Percentiles rank a stretch among this genome's conserved stretches.
Evolutionary conservation across 495 filamentous ascomycete species (phyloP).

Genomic region (Elasticomyces elasticus): DNA sequence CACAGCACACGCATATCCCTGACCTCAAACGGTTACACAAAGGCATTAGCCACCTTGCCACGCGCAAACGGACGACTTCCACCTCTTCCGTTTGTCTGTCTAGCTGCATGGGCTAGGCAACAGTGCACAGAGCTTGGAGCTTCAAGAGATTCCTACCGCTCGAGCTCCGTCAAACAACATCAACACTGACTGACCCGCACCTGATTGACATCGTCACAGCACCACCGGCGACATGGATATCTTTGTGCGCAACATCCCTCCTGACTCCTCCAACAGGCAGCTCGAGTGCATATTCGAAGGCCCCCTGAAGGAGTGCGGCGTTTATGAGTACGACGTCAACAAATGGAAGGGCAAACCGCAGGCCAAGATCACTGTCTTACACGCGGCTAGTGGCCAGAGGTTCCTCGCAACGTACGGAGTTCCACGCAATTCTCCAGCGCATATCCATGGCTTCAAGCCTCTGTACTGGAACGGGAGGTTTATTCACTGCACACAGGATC

Average conservation of each 20-base stretch:
- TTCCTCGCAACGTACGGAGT: conserved; percentile 21
- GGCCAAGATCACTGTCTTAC: conserved; percentile 21
- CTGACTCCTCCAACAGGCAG: conserved; percentile 17
- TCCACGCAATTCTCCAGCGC: background rate
- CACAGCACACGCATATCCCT: background rate
- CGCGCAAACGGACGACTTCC: background rate
- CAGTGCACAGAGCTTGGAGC: too few species aligned
- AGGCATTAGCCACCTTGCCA: background rate
- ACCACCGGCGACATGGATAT: conserved; percentile 21
- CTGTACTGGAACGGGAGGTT: background rate
- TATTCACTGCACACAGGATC: conserved; percentile 5
- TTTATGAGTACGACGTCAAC: conserved; percentile 11
- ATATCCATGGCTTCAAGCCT: background rate
- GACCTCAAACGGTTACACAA: background rate
- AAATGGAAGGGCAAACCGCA: conserved; percentile 17
- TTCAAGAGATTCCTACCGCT: too few species aligned
- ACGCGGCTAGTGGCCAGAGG: background rate
- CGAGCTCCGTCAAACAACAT: background rate
- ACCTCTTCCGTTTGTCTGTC: too few species aligned
- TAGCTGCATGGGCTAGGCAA: too few species aligned
- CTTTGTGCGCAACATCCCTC: conserved; percentile 24
- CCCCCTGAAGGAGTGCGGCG: conserved; percentile 11
- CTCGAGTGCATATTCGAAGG: conserved; percentile 14
- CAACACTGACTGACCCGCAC: background rate
- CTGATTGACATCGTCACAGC: background rate